These are phyloP conservation scores for Trichoderma sp. DNA, from an alignment of 2,329 filamentous ascomycete species.

Conservation along the genomic window DNA sequence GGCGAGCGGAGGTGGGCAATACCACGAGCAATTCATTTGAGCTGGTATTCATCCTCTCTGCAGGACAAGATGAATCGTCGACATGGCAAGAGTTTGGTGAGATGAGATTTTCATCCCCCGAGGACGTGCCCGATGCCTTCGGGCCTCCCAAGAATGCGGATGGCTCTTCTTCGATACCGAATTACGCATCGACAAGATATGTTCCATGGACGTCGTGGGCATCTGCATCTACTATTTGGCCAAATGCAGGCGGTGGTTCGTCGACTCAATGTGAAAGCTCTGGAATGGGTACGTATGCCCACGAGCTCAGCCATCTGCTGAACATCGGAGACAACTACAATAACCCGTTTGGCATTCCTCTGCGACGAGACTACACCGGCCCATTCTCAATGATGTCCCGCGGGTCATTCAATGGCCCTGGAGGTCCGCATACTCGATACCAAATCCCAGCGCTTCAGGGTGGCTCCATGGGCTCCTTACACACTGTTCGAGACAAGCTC, in stretches of 20 bases:
- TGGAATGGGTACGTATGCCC: constrained; percentile 52
- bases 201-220: constrained; percentile 55
- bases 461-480: constrained; percentile 49
- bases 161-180: constrained; percentile 35
- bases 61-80: constrained; percentile 54
- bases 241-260: constrained; percentile 51
- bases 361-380: constrained; percentile 48
- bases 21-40: constrained; percentile 48
- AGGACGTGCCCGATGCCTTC: constrained; percentile 49
- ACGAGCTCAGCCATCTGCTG: constrained; percentile 52
- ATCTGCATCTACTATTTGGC: constrained; percentile 51
- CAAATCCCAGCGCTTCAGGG: constrained; percentile 50
- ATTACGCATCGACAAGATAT: constrained; percentile 50
- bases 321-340: constrained; percentile 56
- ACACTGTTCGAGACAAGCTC: constrained; percentile 53
- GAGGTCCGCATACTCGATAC: constrained; percentile 53
- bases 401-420: constrained; percentile 53
- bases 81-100: constrained; percentile 58
- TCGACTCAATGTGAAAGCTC: constrained; percentile 54
- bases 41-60: constrained; percentile 53
- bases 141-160: constrained; percentile 43
- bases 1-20: constrained; percentile 51
- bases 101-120: constrained; percentile 48
- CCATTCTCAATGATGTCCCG: constrained; percentile 54
- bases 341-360: constrained; percentile 48